These are phyloP conservation scores for Canavalia gladiata DNA, from an alignment of 306 rosid genomes.

Conservation along the genomic window DNA sequence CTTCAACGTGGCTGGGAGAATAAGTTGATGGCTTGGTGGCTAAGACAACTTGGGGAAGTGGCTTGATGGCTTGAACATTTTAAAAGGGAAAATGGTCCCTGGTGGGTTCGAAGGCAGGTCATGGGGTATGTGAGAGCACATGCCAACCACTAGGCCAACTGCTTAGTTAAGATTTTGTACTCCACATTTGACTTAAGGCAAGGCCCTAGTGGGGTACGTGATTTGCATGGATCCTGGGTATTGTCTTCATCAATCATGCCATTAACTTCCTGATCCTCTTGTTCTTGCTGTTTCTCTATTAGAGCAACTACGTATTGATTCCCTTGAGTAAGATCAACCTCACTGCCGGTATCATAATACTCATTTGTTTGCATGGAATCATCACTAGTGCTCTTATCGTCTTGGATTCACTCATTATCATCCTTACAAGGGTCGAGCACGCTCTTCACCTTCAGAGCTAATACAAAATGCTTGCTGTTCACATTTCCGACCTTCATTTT, in stretches of 20 bases:
- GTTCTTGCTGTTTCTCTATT: slow-evolving; percentile 66
- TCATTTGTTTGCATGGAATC: slow-evolving; percentile 58
- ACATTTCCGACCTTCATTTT: slow-evolving; percentile 97
- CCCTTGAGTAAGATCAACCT: slow-evolving; percentile 72
- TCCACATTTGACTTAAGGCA: too few relatives aligned
- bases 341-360: slow-evolving; percentile 62
- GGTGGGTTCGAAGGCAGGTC: too few relatives aligned
- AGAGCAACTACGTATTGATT: slow-evolving; percentile 77
- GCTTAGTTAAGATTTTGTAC: too few relatives aligned
- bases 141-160: too few relatives aligned
- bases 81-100: too few relatives aligned
- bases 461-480: slow-evolving; percentile 95
- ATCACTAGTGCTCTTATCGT: slow-evolving; percentile 52
- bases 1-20: too few relatives aligned
- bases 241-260: slow-evolving; percentile 65
- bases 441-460: slow-evolving; percentile 83
- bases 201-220: too few relatives aligned
- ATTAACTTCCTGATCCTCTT: slow-evolving; percentile 51
- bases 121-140: too few relatives aligned
- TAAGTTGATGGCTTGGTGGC: too few relatives aligned
- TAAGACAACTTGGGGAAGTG: too few relatives aligned
- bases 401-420: slow-evolving; percentile 58
- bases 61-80: too few relatives aligned
- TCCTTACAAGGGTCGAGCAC: slow-evolving; percentile 69
- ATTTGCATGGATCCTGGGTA: too few relatives aligned